phyloP scores from a whole-genome alignment of 768 basidiomycete species.

The Termitomyces sp. region DNA sequence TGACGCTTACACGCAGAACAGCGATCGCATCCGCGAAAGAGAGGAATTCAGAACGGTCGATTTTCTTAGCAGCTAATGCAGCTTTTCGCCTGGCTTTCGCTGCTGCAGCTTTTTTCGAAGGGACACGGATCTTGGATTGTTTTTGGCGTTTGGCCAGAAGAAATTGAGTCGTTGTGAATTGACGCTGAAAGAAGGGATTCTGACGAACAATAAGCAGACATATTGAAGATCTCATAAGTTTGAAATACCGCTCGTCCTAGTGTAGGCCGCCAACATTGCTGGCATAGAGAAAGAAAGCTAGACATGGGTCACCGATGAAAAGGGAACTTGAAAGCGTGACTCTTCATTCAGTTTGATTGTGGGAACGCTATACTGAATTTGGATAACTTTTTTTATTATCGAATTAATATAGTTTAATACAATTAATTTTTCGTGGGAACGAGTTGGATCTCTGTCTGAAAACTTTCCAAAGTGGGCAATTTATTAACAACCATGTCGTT shows the following conservation, averaged over 20 bases:
- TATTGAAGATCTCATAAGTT: background rate
- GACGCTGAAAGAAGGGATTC: conserved; percentile 22
- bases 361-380: conserved; percentile 4
- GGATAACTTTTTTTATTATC: background rate
- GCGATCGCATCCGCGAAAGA: conserved; percentile 59
- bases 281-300: conserved; percentile 19
- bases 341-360: conserved; percentile 1
- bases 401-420: too few relatives aligned
- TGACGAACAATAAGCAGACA: background rate
- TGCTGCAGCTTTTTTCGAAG: conserved; percentile 66
- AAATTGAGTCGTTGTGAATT: conserved; percentile 47
- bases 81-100: conserved; percentile 59
- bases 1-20: conserved; percentile 61
- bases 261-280: conserved; percentile 20
- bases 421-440: background rate
- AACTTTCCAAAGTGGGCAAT: background rate
- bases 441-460: background rate
- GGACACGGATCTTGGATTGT: conserved; percentile 43
- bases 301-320: conserved; percentile 6
- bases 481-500: conserved; percentile 18
- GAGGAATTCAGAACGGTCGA: conserved; percentile 64
- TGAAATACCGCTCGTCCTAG: conserved; percentile 10
- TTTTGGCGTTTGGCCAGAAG: conserved; percentile 46
- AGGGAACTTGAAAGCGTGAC: background rate
- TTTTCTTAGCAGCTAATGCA: conserved; percentile 42